Base-by-base conservation (phyloP, 2,329 filamentous ascomycete genomes). In the Domatiomyces globalis region DNA sequence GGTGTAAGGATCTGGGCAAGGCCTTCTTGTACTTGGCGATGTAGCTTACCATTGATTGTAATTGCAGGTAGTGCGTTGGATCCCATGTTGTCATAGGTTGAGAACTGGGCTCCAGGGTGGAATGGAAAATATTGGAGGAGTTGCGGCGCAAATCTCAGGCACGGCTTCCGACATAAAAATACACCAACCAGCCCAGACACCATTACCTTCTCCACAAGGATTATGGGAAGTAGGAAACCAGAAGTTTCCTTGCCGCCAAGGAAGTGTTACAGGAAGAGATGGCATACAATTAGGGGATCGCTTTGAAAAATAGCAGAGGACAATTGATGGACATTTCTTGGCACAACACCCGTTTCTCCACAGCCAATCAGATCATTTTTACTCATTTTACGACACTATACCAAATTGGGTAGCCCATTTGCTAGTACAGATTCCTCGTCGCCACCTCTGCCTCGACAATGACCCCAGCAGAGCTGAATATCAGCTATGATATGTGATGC, bases 1-100 rank as follows among this genome's bases (percentile, higher is more conserved):
- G 81, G 80, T 10, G 81, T 76, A 10, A 86, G 71, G 53, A 86
- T 84, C 57, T 80, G 73, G 39, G 82, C 83, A n/a, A 76, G 67
- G 5, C 83, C 83, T 67, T 86, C 83, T 53, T 77, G 78, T 51
- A 85, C 73, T 0, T 79, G 78, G 22, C 73, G 77, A 61, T 79
- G 83, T 51, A 73, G 66, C 50, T 72, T 75, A 10, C 69, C 76
- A 43, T 72, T 64, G 60, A 80, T 73, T 46, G 62, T 60, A 45
- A 71, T 39, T 7, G 33, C 33, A 7, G 33, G 33, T 5, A 5
- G 33, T 39, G 33, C 10, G 15, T 39, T 39, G 33, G 33, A 7
- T 39, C 33, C 33, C 33, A 39, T 39, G 10, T 39, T 39, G 33
- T 15, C 33, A 39, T 10, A 39, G 10, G 33, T 39, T 5, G 33